Base-by-base conservation (phyloP, 2,329 filamentous ascomycete genomes). In the Venturia asperata region DNA sequence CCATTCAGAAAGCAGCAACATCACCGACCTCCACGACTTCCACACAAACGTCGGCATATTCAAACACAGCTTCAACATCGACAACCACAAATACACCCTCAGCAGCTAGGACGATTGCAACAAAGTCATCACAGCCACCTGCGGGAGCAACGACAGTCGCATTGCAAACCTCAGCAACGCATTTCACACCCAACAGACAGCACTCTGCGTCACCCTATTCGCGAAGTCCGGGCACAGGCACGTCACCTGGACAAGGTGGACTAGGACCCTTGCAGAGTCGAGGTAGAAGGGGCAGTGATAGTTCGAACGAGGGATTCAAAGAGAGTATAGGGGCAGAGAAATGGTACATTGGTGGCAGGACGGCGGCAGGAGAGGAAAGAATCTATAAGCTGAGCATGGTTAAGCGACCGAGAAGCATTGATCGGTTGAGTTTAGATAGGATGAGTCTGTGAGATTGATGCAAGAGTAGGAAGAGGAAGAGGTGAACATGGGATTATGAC, bases 361-460 rank as follows among this genome's bases (percentile, higher is more conserved):
- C 89, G 37, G 88, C 89, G 0, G 82, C 78, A 1, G 89, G 89
- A n/a, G 89, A 92, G 71, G 89, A 92, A 74, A 84, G 85, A 71
- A 92, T 91, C 77, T 92, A 92, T 75, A 91, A 91, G 77, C 78
- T 92, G 56, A 89, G 88, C 55, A 89, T 92, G 68, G 85, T 92
- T 61, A 84, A 86, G 73, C 79, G 88, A 65, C 85, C 90, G 66
- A 81, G 85, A 72, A 92, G 89, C 74, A 86, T 87, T 64, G 89
- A 92, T 73, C 82, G 89, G 52, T 75, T 92, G 70, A 92, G 89
- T 70, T 76, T 91, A 66, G 89, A 92, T 77, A 83, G 87, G 65
- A 75, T 92, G 74, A 92, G 89, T 72, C 79, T 92, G 77, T 92
- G 79, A 65, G 39, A 21, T 39, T 17, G 43, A 10, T n/a, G 34